These are phyloP conservation scores for Linum lewisii DNA, from an alignment of 345 rosid genomes.

Conservation along the genomic window DNA sequence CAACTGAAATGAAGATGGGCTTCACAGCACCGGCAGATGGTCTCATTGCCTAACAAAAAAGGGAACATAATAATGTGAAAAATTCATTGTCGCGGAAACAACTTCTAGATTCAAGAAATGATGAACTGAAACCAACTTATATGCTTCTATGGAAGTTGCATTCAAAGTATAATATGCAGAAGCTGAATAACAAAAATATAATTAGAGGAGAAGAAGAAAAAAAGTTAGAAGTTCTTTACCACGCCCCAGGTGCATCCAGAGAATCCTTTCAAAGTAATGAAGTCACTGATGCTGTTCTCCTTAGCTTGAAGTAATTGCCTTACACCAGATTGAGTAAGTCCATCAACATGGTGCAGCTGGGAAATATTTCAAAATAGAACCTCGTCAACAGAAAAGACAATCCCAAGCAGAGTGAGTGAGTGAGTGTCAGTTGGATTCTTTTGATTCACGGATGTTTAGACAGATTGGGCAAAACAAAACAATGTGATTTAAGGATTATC, in stretches of 20 bases:
- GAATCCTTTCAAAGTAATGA: conserved; percentile 48
- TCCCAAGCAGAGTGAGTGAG: neutral
- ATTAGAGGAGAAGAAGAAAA: neutral
- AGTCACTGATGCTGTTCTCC: conserved; percentile 31
- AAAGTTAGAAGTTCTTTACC: conserved; percentile 33
- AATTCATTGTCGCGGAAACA: neutral
- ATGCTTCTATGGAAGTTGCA: neutral
- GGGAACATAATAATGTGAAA: neutral
- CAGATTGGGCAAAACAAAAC: too few species aligned
- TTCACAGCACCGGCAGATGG: conserved; percentile 42
- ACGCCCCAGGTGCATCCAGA: conserved; percentile 70
- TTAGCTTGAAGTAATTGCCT: conserved; percentile 40
- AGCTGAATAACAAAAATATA: too few species aligned
- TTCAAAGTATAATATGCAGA: neutral
- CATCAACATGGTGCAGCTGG: conserved; percentile 88
- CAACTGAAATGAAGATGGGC: conserved; percentile 74
- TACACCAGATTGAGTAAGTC: conserved; percentile 53
- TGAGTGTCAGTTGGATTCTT: neutral
- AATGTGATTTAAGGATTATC: neutral
- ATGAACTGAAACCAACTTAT: neutral
- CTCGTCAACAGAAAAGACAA: conserved; percentile 8
- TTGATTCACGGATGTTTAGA: neutral
- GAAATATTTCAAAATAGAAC: conserved; percentile 14
- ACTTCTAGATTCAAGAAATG: neutral
- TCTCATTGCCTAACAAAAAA: conserved; percentile 47